Conservation (phyloP, 495 filamentous ascomycete species). For the Trypethelium eluteriae region DNA sequence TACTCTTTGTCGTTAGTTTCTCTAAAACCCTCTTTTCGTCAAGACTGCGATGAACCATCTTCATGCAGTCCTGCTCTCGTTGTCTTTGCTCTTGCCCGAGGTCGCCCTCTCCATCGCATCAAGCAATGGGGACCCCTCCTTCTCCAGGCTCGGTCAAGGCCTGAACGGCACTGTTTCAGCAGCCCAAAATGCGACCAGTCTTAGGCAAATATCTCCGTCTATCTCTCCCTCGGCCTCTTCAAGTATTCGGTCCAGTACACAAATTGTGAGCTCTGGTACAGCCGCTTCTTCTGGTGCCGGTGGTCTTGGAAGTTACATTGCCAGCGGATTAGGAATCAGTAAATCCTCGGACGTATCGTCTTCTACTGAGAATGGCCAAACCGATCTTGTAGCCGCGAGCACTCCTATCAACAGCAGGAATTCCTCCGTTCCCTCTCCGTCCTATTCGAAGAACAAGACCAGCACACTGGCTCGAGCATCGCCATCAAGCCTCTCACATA, state of each 20-base stretch:
- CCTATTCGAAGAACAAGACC: background rate
- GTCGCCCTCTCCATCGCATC: background rate
- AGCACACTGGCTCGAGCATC: background rate
- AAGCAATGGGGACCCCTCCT: background rate
- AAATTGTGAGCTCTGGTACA: background rate
- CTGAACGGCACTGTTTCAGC: background rate
- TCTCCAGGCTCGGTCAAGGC: too few species aligned
- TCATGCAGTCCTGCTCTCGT: background rate
- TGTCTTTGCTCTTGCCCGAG: background rate
- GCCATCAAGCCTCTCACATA: background rate
- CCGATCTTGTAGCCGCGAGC: background rate
- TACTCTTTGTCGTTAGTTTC: background rate
- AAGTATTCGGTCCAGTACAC: background rate
- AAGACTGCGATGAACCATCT: background rate
- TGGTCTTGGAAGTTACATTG: background rate
- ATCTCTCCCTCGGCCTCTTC: background rate
- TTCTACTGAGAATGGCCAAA: background rate
- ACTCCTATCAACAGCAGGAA: background rate
- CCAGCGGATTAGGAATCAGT: background rate
- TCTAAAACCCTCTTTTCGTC: background rate
- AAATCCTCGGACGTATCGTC: background rate
- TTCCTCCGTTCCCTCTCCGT: background rate
- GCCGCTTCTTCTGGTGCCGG: background rate
- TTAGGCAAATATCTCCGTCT: background rate
- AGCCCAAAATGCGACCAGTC: background rate